Conservation (phyloP, 345 rosid genomes). For the Corymbia maculata region DNA sequence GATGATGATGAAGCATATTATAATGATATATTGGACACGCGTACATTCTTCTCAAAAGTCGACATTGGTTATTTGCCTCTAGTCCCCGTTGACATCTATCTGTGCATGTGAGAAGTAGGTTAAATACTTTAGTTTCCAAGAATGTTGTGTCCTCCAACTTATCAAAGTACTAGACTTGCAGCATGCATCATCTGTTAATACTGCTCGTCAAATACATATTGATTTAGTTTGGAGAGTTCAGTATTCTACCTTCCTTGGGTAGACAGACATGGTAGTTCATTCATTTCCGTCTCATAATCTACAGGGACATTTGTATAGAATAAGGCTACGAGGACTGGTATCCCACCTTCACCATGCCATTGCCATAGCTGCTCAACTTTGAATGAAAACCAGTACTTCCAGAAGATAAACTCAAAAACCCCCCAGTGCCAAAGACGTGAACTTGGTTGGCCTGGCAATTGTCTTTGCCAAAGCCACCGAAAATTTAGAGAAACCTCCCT, state of each 20-base stretch:
- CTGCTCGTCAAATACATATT: not conserved
- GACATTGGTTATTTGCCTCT: not conserved
- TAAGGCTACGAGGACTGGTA: conserved; percentile 55
- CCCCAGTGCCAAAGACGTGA: conserved; percentile 81
- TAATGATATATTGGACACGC: conserved; percentile 78
- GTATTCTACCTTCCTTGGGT: not conserved
- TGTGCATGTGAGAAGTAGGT: not conserved
- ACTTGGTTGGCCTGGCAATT: conserved; percentile 94
- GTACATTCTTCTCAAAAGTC: conserved; percentile 14
- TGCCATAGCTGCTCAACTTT: conserved; percentile 74
- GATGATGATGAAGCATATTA: conserved; percentile 59
- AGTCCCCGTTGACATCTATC: not conserved
- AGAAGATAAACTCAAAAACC: conserved; percentile 3
- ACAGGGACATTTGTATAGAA: conserved; percentile 92
- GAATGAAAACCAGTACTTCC: not conserved
- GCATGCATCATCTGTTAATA: not conserved
- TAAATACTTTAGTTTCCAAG: not conserved
- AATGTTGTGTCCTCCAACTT: not conserved
- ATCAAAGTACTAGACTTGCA: not conserved
- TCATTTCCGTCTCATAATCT: conserved; percentile 1
- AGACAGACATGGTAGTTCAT: not conserved
- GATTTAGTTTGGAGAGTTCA: not conserved
- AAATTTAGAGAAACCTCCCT: conserved; percentile 75
- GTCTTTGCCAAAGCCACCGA: conserved; percentile 83
- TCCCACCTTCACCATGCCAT: conserved; percentile 85